Conservation (phyloP, 139 green algal genomes). For the Chlorella sp. region DNA sequence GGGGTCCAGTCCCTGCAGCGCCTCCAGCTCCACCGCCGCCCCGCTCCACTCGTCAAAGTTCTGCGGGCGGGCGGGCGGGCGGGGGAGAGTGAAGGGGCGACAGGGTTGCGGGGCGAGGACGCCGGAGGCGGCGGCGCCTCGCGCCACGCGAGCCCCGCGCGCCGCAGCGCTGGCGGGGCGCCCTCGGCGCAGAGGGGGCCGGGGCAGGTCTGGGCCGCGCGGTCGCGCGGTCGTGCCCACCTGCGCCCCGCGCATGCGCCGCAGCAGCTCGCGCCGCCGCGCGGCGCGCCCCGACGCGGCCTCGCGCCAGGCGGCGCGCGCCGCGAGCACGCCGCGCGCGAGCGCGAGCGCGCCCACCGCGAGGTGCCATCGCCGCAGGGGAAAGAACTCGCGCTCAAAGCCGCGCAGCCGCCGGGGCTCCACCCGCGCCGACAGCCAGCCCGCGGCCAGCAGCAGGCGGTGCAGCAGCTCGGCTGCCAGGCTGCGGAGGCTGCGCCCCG, state of each 20-base stretch:
- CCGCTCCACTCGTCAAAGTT: conserved; percentile 59
- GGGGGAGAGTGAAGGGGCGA: too few relatives aligned
- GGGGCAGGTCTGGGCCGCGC: too few relatives aligned
- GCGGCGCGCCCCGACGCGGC: background rate
- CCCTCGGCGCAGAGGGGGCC: too few relatives aligned
- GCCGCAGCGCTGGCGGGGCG: background rate
- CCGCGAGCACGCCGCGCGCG: background rate
- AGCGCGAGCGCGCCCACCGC: background rate
- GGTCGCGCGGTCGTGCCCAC: too few relatives aligned
- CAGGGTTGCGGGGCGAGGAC: too few relatives aligned
- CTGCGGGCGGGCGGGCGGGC: background rate
- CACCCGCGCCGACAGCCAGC: conserved; percentile 30
- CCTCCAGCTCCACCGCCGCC: conserved; percentile 50
- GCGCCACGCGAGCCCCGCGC: background rate
- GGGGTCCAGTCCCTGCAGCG: conserved; percentile 33
- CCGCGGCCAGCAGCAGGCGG: background rate
- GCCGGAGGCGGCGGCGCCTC: background rate
- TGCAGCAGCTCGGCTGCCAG: conserved; percentile 20
- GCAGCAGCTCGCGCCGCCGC: conserved; percentile 5
- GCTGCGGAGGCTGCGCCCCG: conserved; percentile 22
- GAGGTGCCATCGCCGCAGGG: conserved; percentile 21
- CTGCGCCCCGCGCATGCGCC: background rate
- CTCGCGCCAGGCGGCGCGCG: background rate
- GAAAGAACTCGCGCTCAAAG: conserved; percentile 13
- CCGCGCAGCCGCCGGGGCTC: background rate